phyloP scores from a whole-genome alignment of 345 rosid species.

The Moringa oleifera region DNA sequence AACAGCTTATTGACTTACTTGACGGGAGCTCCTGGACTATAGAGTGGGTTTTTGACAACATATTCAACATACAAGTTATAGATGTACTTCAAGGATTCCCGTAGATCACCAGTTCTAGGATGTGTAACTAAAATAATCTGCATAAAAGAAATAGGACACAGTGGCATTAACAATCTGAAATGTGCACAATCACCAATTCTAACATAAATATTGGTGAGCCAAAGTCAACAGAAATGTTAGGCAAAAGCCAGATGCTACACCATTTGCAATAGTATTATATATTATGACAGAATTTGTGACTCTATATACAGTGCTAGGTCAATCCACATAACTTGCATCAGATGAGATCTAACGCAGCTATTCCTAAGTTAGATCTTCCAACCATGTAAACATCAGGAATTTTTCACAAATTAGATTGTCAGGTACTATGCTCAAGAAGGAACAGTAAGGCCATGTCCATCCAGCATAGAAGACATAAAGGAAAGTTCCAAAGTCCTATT shows the following conservation, averaged over 20 bases:
- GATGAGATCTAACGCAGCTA: too few species aligned
- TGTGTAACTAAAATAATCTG: conserved; percentile 87
- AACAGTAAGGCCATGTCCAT: not conserved
- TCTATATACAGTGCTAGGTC: too few species aligned
- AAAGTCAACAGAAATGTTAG: not conserved
- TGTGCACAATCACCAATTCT: not conserved
- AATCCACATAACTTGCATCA: too few species aligned
- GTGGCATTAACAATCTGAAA: not conserved
- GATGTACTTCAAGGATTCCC: conserved; percentile 73
- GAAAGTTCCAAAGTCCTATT: not conserved
- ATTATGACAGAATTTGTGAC: too few species aligned
- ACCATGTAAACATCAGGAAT: too few species aligned
- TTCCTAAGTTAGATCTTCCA: too few species aligned
- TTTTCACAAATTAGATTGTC: not conserved
- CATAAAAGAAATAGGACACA: conserved; percentile 6
- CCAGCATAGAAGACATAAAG: not conserved
- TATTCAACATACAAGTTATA: conserved; percentile 87
- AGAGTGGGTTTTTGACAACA: conserved; percentile 78
- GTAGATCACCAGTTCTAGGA: conserved; percentile 85
- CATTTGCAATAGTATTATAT: not conserved
- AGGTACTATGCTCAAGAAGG: not conserved
- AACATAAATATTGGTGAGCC: not conserved
- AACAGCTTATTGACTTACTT: conserved; percentile 35
- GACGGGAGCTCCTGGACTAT: conserved; percentile 71
- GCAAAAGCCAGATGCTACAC: not conserved